These are phyloP conservation scores for Nevesoporus exiguus DNA, from an alignment of 768 basidiomycete species.

Conservation along the genomic window DNA sequence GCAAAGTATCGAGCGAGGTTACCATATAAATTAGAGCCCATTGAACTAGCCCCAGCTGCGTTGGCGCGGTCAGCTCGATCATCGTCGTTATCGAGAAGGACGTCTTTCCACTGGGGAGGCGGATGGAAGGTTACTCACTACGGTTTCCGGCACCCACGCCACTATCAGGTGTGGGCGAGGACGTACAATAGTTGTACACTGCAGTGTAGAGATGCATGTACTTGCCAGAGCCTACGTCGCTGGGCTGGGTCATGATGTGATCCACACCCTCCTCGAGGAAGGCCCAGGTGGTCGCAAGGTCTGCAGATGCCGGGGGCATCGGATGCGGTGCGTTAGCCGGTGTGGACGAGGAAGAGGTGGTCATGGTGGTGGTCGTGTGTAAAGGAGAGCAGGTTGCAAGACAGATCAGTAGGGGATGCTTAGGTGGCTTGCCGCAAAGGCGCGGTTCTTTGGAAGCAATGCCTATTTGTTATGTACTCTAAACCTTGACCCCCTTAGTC, in stretches of 20 bases:
- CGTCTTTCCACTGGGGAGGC: conserved; percentile 21
- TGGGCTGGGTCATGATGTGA: conserved; percentile 89
- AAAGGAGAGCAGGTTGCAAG: no score
- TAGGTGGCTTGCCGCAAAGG: no score
- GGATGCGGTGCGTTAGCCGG: conserved; percentile 37
- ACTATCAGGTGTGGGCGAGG: conserved; percentile 58
- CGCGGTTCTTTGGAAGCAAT: no score
- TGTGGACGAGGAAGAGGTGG: conserved; percentile 24
- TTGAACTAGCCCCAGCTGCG: conserved; percentile 85
- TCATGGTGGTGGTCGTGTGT: conserved; percentile 34
- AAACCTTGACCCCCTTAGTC: no score
- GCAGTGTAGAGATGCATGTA: conserved; percentile 89
- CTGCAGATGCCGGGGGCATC: conserved; percentile 66
- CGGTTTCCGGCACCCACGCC: conserved; percentile 39
- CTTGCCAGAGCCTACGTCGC: conserved; percentile 86
- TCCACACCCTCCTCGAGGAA: conserved; percentile 84
- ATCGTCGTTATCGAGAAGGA: conserved; percentile 5
- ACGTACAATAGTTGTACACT: conserved; percentile 97
- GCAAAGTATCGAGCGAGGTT: conserved; percentile 91
- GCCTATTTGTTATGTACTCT: no score
- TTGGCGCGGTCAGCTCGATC: conserved; percentile 15
- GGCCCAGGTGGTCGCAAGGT: conserved; percentile 79
- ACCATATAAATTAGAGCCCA: conserved; percentile 97
- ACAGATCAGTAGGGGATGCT: no score
- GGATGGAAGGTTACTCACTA: conserved; percentile 45